Percentiles rank a stretch among this genome's conserved stretches.
These are phyloP conservation scores for Ophiorrhiza pumila DNA, from an alignment of 257 asterid species.

Conservation along the genomic window DNA sequence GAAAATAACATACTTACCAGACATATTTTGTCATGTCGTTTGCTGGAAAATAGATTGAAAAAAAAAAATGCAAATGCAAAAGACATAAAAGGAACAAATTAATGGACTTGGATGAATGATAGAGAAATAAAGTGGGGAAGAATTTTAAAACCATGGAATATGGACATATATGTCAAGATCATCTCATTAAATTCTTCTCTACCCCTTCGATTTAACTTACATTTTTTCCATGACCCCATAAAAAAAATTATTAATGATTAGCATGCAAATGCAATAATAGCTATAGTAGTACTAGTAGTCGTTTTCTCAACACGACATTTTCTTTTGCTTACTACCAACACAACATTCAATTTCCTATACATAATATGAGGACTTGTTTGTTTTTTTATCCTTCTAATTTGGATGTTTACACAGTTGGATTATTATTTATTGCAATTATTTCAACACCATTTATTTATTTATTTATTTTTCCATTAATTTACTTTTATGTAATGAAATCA, in stretches of 20 bases:
- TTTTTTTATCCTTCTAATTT: no score
- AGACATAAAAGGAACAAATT: slow-evolving; percentile 10
- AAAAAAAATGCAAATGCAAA: background rate
- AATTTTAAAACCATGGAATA: background rate
- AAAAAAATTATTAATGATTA: background rate
- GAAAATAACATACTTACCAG: background rate
- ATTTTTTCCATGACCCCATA: background rate
- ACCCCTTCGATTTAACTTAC: background rate
- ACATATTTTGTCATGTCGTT: background rate
- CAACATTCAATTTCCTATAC: background rate
- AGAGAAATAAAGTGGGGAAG: background rate
- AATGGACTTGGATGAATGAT: background rate
- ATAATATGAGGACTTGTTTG: background rate
- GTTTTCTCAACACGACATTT: background rate
- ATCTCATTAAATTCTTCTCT: background rate
- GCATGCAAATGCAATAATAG: background rate
- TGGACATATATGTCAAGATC: background rate
- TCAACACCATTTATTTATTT: no score
- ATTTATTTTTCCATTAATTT: no score
- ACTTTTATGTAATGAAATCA: no score
- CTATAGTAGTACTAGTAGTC: background rate
- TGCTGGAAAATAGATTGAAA: background rate
- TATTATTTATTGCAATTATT: no score
- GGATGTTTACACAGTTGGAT: background rate
- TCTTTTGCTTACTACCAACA: background rate